Evolutionary conservation across 1,284 basidiomycete genomes (phyloP).

Genomic region (Fistulina hepatica): DNA sequence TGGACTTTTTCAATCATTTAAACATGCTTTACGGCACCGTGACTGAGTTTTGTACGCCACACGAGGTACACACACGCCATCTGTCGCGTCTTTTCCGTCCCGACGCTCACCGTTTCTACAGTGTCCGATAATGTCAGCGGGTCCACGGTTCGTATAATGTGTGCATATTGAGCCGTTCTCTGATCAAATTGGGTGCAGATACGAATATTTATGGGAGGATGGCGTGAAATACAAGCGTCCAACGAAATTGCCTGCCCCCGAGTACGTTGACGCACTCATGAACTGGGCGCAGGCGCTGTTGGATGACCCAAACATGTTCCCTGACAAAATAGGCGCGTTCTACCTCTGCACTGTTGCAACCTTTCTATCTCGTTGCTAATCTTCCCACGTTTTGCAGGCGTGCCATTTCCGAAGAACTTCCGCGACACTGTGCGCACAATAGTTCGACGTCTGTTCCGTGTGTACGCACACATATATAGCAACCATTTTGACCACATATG

Average conservation of each 20-base stretch:
- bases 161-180: neutral
- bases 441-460: constrained; percentile 85
- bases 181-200: constrained; percentile 35
- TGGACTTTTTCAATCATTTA: constrained; percentile 93
- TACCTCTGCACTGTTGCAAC: neutral
- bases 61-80: constrained; percentile 50
- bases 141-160: constrained; percentile 61
- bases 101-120: constrained; percentile 22
- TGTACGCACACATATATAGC: constrained; percentile 99
- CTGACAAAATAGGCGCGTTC: constrained; percentile 79
- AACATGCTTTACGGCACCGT: constrained; percentile 96
- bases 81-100: constrained; percentile 4
- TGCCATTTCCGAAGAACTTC: constrained; percentile 89
- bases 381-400: constrained; percentile 38
- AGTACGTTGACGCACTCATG: constrained; percentile 98
- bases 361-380: neutral
- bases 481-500: constrained; percentile 99
- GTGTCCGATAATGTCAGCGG: constrained; percentile 99
- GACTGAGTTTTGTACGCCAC: constrained; percentile 91
- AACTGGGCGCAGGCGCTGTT: constrained; percentile 94
- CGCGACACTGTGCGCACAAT: constrained; percentile 88
- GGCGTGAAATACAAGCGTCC: constrained; percentile 84
- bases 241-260: constrained; percentile 89
- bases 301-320: constrained; percentile 90
- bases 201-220: constrained; percentile 99